A percentile compares a stretch with the other conserved stretches of the same genome.
These are phyloP conservation scores for Kurtzmaniella fragi DNA, from an alignment of 805 yeast genomes.

Conservation along the genomic window DNA sequence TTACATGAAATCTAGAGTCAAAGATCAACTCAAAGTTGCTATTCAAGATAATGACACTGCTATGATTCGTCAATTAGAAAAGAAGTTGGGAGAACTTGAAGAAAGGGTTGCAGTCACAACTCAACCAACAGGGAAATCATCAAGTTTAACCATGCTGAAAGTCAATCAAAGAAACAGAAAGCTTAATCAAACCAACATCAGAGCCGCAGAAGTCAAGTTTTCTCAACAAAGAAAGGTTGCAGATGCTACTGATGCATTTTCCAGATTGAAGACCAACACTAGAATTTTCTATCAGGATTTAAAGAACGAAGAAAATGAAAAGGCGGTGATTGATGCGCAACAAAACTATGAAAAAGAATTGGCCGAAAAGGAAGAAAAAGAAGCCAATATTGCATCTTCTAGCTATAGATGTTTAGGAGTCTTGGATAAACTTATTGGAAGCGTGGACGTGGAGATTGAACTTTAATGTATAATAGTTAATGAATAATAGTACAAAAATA, in stretches of 20 bases:
- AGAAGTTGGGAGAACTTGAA: conserved; percentile 41
- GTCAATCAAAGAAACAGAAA: conserved; percentile 84
- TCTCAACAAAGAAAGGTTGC: conserved; percentile 37
- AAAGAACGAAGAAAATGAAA: conserved; percentile 53
- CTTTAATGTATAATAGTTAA: conserved; percentile 8
- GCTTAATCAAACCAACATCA: conserved; percentile 68
- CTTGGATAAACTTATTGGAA: conserved; percentile 46
- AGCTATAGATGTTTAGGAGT: conserved; percentile 56
- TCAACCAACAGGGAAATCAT: conserved; percentile 24
- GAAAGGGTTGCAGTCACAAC: conserved; percentile 39
- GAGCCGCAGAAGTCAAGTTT: conserved; percentile 72
- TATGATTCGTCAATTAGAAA: conserved; percentile 21
- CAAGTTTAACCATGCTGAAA: conserved; percentile 51
- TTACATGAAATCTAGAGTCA: conserved; percentile 61
- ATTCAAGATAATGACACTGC: conserved; percentile 46
- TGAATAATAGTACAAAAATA: neutral
- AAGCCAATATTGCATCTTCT: conserved; percentile 41
- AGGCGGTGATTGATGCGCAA: conserved; percentile 51
- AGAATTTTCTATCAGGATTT: conserved; percentile 67
- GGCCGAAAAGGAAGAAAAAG: conserved; percentile 41
- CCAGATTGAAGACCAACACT: conserved; percentile 83
- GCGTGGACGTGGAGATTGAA: conserved; percentile 38
- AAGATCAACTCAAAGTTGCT: conserved; percentile 75
- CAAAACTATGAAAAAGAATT: conserved; percentile 36
- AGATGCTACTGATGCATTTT: conserved; percentile 68